Percentiles rank a stretch among this genome's conserved stretches.
These are phyloP conservation scores for Plectosphaerella cucumerina DNA, from an alignment of 2,329 filamentous ascomycete genomes.

Conservation along the genomic window DNA sequence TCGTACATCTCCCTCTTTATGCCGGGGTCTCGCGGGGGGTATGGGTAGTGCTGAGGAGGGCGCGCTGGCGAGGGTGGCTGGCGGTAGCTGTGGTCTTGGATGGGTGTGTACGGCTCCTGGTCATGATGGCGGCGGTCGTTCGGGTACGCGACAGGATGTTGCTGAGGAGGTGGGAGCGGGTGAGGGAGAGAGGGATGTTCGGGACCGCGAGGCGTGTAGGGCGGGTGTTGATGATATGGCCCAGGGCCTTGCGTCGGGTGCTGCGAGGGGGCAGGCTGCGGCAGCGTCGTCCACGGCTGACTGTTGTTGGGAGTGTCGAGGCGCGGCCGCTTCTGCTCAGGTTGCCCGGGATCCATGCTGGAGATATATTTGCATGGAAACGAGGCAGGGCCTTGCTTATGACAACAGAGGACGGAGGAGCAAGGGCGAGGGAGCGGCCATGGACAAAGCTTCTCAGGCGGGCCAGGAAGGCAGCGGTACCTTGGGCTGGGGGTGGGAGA, in stretches of 20 bases:
- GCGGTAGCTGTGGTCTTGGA: slow-evolving; percentile 47
- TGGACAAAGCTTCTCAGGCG: slow-evolving; percentile 23
- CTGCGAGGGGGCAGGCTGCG: slow-evolving; percentile 25
- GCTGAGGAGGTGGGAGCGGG: slow-evolving; percentile 14
- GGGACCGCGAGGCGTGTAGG: slow-evolving; percentile 29
- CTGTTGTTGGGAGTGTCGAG: slow-evolving; percentile 41
- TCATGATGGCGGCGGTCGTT: slow-evolving; percentile 57
- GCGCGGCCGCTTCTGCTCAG: slow-evolving; percentile 57
- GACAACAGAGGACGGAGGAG: slow-evolving; percentile 13
- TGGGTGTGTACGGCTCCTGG: slow-evolving; percentile 48
- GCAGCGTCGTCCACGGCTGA: slow-evolving; percentile 40
- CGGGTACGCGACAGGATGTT: slow-evolving; percentile 21
- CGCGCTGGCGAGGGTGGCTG: slow-evolving; percentile 42
- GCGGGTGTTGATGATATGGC: slow-evolving; percentile 31
- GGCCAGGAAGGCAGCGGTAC: slow-evolving; percentile 7
- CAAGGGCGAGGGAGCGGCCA: slow-evolving; percentile 18
- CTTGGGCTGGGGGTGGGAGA: slow-evolving; percentile 3
- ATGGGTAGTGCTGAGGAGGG: slow-evolving; percentile 34
- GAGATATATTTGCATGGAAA: slow-evolving; percentile 39
- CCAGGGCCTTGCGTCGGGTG: slow-evolving; percentile 32
- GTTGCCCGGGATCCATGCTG: slow-evolving; percentile 57
- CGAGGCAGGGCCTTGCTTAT: slow-evolving; percentile 10
- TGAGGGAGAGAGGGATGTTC: slow-evolving; percentile 26
- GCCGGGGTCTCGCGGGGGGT: slow-evolving; percentile 43
- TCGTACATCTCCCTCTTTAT: slow-evolving; percentile 54